Percentiles rank a stretch among this genome's conserved stretches.
These are phyloP conservation scores for Cardamine chenopodiifolia DNA, from an alignment of 345 rosid genomes.

Conservation along the genomic window DNA sequence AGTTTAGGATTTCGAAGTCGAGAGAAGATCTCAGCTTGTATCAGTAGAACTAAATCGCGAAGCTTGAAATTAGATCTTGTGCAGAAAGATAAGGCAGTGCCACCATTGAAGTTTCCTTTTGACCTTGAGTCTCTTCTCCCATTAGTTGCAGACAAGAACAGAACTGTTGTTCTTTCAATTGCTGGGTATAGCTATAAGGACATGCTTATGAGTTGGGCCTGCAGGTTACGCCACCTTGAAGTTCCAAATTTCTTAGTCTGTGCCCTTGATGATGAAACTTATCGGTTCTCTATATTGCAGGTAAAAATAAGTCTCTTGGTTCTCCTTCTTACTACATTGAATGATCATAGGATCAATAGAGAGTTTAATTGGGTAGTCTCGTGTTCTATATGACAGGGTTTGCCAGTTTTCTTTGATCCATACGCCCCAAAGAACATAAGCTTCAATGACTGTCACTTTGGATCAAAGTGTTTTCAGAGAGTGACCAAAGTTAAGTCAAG, in stretches of 20 bases:
- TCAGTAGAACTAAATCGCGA: constrained; percentile 40
- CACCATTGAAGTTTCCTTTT: constrained; percentile 50
- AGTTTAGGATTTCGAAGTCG: constrained; percentile 41
- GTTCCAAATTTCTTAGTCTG: constrained; percentile 78
- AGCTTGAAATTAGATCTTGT: constrained; percentile 43
- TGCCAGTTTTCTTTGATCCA: constrained; percentile 82
- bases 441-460: constrained; percentile 89
- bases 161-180: constrained; percentile 71
- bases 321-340: neutral
- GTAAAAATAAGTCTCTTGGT: constrained; percentile 43
- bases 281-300: constrained; percentile 71
- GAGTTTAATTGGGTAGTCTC: constrained; percentile 16
- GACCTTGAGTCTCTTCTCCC: constrained; percentile 73
- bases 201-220: constrained; percentile 96
- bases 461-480: constrained; percentile 87
- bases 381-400: constrained; percentile 53
- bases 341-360: neutral
- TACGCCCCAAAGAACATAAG: constrained; percentile 75
- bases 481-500: constrained; percentile 95
- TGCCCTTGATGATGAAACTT: constrained; percentile 88
- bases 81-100: constrained; percentile 44
- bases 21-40: constrained; percentile 57
- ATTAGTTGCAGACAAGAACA: constrained; percentile 63
- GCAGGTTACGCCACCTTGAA: constrained; percentile 74
- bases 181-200: constrained; percentile 95